Percentiles rank a stretch among this genome's conserved stretches.
Evolutionary conservation across 495 filamentous ascomycete species (phyloP).

Genomic region (Annulohypoxylon stygium): DNA sequence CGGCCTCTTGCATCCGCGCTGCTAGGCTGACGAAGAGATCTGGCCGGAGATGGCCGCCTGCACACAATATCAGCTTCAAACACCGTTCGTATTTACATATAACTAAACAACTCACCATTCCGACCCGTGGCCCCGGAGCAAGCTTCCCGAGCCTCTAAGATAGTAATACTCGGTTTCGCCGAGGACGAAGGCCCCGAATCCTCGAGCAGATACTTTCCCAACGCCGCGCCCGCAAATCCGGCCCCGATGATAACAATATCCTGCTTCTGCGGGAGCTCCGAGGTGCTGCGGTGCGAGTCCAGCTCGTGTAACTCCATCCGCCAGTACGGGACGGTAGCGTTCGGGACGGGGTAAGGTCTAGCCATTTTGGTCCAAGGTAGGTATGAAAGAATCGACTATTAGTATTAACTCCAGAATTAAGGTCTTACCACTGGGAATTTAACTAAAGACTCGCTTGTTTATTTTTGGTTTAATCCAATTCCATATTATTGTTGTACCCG

Average conservation of each 20-base stretch:
- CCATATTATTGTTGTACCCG: not conserved
- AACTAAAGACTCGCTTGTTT: not conserved
- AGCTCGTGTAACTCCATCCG: constrained; percentile 54
- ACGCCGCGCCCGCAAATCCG: constrained; percentile 50
- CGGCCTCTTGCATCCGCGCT: constrained; percentile 52
- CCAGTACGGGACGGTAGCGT: constrained; percentile 56
- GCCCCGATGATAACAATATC: constrained; percentile 57
- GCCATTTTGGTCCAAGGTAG: constrained; percentile 25
- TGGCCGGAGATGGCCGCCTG: constrained; percentile 65
- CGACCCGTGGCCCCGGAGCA: constrained; percentile 81
- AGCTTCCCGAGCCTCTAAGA: constrained; percentile 77
- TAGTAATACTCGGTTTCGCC: constrained; percentile 61
- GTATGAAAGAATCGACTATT: not conserved
- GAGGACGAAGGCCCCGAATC: constrained; percentile 45
- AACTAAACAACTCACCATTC: constrained; percentile 50
- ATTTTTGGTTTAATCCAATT: not conserved
- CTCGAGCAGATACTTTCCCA: constrained; percentile 49
- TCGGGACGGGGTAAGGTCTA: constrained; percentile 47
- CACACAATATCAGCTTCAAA: constrained; percentile 55
- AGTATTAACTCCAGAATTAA: constrained; percentile 18
- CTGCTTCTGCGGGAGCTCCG: constrained; percentile 49
- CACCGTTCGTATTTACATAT: constrained; percentile 18
- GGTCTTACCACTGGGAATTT: not conserved
- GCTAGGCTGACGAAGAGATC: constrained; percentile 64
- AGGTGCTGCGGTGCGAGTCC: constrained; percentile 54